phyloP scores from a whole-genome alignment of 768 basidiomycete species.

The Suillus brevipes region DNA sequence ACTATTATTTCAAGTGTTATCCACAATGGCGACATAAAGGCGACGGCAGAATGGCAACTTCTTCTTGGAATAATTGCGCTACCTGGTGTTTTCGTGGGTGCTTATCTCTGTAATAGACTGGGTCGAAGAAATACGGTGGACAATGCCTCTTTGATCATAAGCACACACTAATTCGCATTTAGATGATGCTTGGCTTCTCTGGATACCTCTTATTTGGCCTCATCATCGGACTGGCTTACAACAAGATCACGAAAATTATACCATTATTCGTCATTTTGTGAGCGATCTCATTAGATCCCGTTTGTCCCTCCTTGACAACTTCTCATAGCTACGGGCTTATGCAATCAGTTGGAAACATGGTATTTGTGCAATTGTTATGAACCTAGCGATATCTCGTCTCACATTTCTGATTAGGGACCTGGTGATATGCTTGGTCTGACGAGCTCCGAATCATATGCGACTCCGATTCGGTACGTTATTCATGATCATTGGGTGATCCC shows the following conservation, averaged over 20 bases:
- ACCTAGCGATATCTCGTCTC: slow-evolving; percentile 4
- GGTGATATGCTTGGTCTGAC: slow-evolving; percentile 71
- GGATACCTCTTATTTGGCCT: slow-evolving; percentile 68
- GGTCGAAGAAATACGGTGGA: slow-evolving; percentile 60
- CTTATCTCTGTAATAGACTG: slow-evolving; percentile 49
- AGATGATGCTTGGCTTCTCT: slow-evolving; percentile 70
- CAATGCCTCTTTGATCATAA: background rate
- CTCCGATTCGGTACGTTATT: slow-evolving; percentile 52
- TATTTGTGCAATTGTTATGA: slow-evolving; percentile 22
- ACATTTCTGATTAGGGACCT: slow-evolving; percentile 48
- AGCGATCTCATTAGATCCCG: slow-evolving; percentile 20
- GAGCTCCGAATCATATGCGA: slow-evolving; percentile 67
- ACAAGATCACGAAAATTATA: slow-evolving; percentile 60
- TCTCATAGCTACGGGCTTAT: slow-evolving; percentile 61
- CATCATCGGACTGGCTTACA: slow-evolving; percentile 58
- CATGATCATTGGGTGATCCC: background rate
- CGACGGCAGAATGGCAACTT: slow-evolving; percentile 71
- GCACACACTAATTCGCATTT: slow-evolving; percentile 8
- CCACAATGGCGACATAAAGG: slow-evolving; percentile 51
- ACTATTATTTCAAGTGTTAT: slow-evolving; percentile 70
- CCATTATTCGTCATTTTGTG: slow-evolving; percentile 71
- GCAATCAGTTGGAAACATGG: slow-evolving; percentile 72
- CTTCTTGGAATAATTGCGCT: slow-evolving; percentile 60
- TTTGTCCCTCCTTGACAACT: slow-evolving; percentile 7
- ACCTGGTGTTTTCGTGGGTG: slow-evolving; percentile 59